phyloP scores from a whole-genome alignment of 2,329 filamentous ascomycete genomes.

The Aspergillus neoniger region DNA sequence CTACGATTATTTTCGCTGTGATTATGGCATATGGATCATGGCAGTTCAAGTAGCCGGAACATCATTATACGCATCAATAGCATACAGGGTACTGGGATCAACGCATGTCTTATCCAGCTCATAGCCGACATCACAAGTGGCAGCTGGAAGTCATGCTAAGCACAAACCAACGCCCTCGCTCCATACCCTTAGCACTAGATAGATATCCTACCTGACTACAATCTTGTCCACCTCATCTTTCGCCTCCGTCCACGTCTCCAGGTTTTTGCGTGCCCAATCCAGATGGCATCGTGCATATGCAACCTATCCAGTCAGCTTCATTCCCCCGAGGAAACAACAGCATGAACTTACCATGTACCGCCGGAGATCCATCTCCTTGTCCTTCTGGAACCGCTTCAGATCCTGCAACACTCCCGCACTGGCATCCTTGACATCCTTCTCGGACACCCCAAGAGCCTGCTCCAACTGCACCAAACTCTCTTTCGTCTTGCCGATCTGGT shows the following conservation, averaged over 20 bases:
- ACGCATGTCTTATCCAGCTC: neutral
- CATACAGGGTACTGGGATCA: neutral
- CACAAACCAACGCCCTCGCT: conserved; percentile 7
- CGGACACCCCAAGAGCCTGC: conserved; percentile 83
- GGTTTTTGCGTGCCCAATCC: conserved; percentile 89
- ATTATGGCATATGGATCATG: no score
- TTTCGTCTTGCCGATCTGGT: conserved; percentile 92
- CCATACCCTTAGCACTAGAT: neutral
- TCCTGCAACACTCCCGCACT: conserved; percentile 86
- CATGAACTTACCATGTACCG: conserved; percentile 82
- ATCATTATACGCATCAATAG: neutral
- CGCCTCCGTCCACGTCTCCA: conserved; percentile 91
- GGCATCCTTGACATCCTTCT: conserved; percentile 90
- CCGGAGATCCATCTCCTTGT: conserved; percentile 92
- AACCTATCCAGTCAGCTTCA: conserved; percentile 57
- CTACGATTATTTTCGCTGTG: no score
- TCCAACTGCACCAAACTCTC: conserved; percentile 85
- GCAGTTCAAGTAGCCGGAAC: neutral
- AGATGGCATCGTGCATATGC: conserved; percentile 91
- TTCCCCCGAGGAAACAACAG: neutral
- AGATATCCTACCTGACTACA: conserved; percentile 43
- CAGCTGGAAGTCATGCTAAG: neutral
- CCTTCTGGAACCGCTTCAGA: conserved; percentile 85
- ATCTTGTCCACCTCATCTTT: conserved; percentile 87
- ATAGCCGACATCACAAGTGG: neutral